Evolutionary conservation across 164 flowering plant genomes (phyloP), one percentile per base, ranked within the genome.

Genomic region (Stephania japonica): DNA sequence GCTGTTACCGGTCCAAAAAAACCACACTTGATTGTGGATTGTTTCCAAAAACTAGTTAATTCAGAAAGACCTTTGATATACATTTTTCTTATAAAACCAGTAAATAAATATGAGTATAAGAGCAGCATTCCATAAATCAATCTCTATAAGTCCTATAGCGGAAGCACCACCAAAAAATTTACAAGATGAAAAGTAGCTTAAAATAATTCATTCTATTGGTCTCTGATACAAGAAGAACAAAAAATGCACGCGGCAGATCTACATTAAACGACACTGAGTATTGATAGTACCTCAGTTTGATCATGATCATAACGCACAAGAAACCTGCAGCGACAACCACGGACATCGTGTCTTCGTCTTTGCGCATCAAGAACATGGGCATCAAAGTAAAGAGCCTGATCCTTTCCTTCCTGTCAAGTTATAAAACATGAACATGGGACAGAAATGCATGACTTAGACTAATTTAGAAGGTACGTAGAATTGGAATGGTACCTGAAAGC

Each of bases 261-360:
- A n/a, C 25, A 59, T n/a, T 59, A 59, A 24, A 59, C 23, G 21
- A n/a, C 4, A 59, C 64, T 7, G 2, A 70, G 65, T 69, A 72
- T 11, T 14, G 24, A 69, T 42, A 26, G 25, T 86, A 95, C 99
- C 99, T 95, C 99, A 70, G 98, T 85, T 76, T 84, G 94, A 77
- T 95, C 99, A 79, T 93, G 98, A 78, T 87, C 93, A 80, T 93
- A 95, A 26, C 98, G 94, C 75, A 95, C 99, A 69, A 93, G 84
- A 76, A 95, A 93, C 84, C 99, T 85, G 82, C 99, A 95, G 47
- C 99, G 97, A 73, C 99, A 95, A 75, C 99, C 99, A 80, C 99
- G 88, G 11, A 88, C 89, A 85, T 95, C 99, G 81, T 95, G 98
- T 74, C 97, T 88, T 77, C 99, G 80, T 75, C 99, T 82, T 83